Conservation (phyloP, 495 filamentous ascomycete genomes). For the Penicillium alfredii region DNA sequence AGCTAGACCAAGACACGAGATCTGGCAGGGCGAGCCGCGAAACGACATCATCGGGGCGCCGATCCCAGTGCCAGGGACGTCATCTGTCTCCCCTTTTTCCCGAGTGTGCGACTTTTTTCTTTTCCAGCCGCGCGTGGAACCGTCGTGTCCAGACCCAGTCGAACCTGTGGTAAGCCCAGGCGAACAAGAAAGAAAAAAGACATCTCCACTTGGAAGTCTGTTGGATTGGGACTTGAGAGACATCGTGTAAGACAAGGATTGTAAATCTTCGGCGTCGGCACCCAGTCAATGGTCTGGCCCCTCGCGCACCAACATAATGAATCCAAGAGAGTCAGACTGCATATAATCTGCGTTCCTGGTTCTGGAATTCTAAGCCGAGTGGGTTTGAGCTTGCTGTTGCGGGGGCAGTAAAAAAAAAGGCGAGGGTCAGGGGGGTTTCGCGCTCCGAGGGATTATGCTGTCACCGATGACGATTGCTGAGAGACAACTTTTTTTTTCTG, state of each 20-base stretch:
- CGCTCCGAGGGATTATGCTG: conserved; percentile 19
- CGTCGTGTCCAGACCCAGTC: not conserved
- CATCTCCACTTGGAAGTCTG: not conserved
- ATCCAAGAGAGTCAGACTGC: too few species aligned
- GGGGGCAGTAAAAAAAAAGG: conserved; percentile 1
- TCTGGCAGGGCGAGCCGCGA: conserved; percentile 12
- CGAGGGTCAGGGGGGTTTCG: not conserved
- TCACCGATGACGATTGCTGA: conserved; percentile 25
- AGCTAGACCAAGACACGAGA: conserved; percentile 4
- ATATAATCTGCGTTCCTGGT: conserved; percentile 3
- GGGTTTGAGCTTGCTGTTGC: too few species aligned
- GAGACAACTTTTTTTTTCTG: not conserved
- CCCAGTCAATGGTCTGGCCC: conserved; percentile 18
- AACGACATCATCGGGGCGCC: conserved; percentile 22
- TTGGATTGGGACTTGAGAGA: too few species aligned
- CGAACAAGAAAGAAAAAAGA: not conserved
- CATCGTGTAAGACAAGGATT: too few species aligned
- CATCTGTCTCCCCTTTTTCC: conserved; percentile 10
- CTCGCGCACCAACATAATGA: conserved; percentile 18
- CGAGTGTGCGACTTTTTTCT: not conserved
- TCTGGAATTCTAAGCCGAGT: conserved; percentile 1
- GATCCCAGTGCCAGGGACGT: conserved; percentile 16
- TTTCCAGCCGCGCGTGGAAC: conserved; percentile 11
- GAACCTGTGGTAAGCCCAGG: not conserved
- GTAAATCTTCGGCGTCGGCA: too few species aligned